Evolutionary conservation across 306 rosid genomes (phyloP), one percentile per base, ranked within the genome.

Genomic region (Delonix regia): DNA sequence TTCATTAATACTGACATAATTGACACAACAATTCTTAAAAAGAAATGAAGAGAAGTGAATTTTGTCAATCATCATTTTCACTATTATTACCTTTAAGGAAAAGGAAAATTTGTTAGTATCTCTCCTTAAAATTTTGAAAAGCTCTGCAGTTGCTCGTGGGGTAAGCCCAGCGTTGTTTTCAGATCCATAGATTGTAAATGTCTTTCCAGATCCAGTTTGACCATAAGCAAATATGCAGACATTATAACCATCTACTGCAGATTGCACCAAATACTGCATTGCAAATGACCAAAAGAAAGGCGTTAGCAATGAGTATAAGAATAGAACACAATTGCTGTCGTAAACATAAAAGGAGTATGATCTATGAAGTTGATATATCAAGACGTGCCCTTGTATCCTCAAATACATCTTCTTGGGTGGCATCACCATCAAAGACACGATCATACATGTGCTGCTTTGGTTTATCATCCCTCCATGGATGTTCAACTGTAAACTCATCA

Each of bases 221-320:
- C 99, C 99, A 60, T 95, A 95, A 7, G 99, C 99, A 88, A 95
- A 95, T 84, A 95, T 93, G 90, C 98, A 95, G 13, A 95, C 98
- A 69, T 95, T 95, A 86, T 66, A 95, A 18, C 98, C 99, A 80
- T 95, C 99, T 4, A 93, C 91, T 0, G 99, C 90, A 53, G 99
- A 95, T 69, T 95, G 99, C 71, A 95, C 98, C 85, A 95, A 81
- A 83, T 93, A 95, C 99, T 95, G 94, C 83, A 89, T 67, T 6
- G 69, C 12, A 65, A 77, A 79, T 45, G 6, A 64, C n/a, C 36
- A 45, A 44, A 71, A 36, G 33, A n/a, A 21, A 60, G 33, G 62
- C 44, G n/a, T 68, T 24, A 68, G 10, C 34, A 48, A 45, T 25
- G 44, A 7, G 41, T 48, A 25, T 70, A 33, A 75, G 59, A 52